phyloP scores from a whole-genome alignment of 345 rosid genomes.

The Citrus mangshanensis region DNA sequence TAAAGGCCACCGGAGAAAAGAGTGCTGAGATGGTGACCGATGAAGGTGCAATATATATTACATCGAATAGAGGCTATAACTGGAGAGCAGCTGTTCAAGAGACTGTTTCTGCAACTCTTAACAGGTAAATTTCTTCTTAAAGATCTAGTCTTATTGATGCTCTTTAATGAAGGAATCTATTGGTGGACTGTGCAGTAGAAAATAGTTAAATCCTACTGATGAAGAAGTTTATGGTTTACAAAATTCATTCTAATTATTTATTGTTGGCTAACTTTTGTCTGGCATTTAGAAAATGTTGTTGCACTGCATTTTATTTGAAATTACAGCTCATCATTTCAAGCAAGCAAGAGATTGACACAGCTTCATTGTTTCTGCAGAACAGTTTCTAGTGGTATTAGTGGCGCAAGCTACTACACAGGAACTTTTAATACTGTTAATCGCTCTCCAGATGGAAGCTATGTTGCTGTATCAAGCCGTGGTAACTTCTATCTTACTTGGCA shows the following conservation, averaged over 20 bases:
- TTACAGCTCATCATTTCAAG: not conserved
- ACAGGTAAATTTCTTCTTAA: slow-evolving; percentile 52
- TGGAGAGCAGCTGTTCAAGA: slow-evolving; percentile 97
- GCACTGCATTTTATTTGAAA: not conserved
- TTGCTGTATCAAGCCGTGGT: slow-evolving; percentile 97
- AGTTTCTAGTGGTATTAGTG: slow-evolving; percentile 97
- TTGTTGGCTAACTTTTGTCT: not conserved
- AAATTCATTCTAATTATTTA: not conserved
- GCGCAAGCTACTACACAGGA: slow-evolving; percentile 96
- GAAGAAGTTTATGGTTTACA: not conserved
- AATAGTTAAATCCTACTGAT: not conserved
- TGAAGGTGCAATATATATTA: slow-evolving; percentile 89
- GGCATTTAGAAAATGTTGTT: not conserved
- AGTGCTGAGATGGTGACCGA: slow-evolving; percentile 98
- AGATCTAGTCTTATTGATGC: slow-evolving; percentile 1
- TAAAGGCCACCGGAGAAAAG: slow-evolving; percentile 87
- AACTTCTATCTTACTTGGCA: slow-evolving; percentile 97
- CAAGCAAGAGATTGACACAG: slow-evolving; percentile 28
- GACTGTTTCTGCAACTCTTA: slow-evolving; percentile 91
- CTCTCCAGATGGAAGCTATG: slow-evolving; percentile 90
- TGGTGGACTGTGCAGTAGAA: not conserved
- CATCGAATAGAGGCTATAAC: slow-evolving; percentile 86
- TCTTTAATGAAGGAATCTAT: not conserved
- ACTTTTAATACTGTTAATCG: slow-evolving; percentile 91
- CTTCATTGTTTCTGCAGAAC: slow-evolving; percentile 68